Evolutionary conservation across 106 monocot genomes (phyloP).

Genomic region (Narthecium ossifragum): DNA sequence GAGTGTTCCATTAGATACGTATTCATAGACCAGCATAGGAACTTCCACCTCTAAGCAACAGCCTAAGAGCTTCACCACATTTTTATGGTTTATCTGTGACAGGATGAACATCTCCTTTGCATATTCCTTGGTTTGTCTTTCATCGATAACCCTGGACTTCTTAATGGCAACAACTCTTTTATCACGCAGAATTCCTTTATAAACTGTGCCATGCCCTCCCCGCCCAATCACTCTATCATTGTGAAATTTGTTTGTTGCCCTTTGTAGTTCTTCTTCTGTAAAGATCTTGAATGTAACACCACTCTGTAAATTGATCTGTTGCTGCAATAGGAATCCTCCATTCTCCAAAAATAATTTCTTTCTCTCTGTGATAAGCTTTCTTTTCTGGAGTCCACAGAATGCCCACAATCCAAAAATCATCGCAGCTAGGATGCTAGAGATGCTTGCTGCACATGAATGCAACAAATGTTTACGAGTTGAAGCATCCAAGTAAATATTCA

Average conservation of each 20-base stretch:
- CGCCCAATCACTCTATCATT: neutral
- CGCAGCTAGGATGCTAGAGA: neutral
- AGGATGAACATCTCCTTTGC: constrained; percentile 14
- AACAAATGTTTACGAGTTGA: no score
- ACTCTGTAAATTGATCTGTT: constrained; percentile 3
- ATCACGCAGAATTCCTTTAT: constrained; percentile 6
- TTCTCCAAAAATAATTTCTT: constrained; percentile 4
- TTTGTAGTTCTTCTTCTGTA: constrained; percentile 9
- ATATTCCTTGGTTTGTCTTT: constrained; percentile 7
- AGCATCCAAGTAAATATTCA: no score
- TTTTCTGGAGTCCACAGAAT: constrained; percentile 5
- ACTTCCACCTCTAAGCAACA: constrained; percentile 13
- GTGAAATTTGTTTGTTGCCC: constrained; percentile 17
- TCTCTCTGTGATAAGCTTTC: constrained; percentile 2
- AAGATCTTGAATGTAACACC: constrained; percentile 9
- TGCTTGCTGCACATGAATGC: neutral
- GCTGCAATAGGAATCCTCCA: neutral
- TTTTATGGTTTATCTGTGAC: constrained; percentile 19
- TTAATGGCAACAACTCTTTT: constrained; percentile 10
- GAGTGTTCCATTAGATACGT: constrained; percentile 3
- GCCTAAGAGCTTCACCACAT: constrained; percentile 8
- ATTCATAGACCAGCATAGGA: constrained; percentile 8
- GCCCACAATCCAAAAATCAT: neutral
- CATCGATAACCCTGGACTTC: constrained; percentile 6
- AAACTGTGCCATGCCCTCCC: constrained; percentile 9